phyloP scores from a whole-genome alignment of 352 stramenopile genomes.

The Phytophthora agathidicida region DNA sequence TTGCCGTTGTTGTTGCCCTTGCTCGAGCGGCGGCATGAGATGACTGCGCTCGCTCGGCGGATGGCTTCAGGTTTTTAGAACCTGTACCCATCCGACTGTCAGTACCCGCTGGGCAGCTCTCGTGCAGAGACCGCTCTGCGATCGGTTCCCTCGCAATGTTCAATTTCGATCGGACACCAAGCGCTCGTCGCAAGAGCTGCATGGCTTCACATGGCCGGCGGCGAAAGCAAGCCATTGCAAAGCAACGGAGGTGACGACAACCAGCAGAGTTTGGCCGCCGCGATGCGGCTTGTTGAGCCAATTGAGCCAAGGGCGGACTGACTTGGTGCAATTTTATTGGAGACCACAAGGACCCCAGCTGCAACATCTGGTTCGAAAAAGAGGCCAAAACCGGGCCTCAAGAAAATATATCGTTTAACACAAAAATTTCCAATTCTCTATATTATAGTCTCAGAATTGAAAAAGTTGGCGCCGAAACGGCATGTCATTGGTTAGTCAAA shows the following conservation, averaged over 20 bases:
- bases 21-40: not conserved
- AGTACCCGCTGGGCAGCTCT: slow-evolving; percentile 4
- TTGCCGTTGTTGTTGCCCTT: too few relatives aligned
- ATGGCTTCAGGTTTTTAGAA: slow-evolving; percentile 21
- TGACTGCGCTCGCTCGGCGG: not conserved
- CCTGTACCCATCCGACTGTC: slow-evolving; percentile 6
- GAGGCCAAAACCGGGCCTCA: too few relatives aligned
- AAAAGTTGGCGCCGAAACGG: not conserved
- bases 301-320: slow-evolving; percentile 11
- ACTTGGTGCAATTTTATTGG: not conserved
- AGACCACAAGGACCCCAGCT: too few relatives aligned
- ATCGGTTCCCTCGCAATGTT: slow-evolving; percentile 18
- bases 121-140: slow-evolving; percentile 2
- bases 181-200: slow-evolving; percentile 2
- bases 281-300: too few relatives aligned
- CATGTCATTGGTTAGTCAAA: slow-evolving; percentile 4
- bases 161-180: slow-evolving; percentile 25
- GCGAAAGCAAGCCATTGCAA: not conserved
- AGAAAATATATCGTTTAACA: too few relatives aligned
- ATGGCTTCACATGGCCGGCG: slow-evolving; percentile 11
- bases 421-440: too few relatives aligned
- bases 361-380: too few relatives aligned
- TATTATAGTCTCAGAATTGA: too few relatives aligned
- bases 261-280: too few relatives aligned
- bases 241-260: not conserved